Conservation (phyloP, 768 basidiomycete genomes). For the Tephrocybe sp. region DNA sequence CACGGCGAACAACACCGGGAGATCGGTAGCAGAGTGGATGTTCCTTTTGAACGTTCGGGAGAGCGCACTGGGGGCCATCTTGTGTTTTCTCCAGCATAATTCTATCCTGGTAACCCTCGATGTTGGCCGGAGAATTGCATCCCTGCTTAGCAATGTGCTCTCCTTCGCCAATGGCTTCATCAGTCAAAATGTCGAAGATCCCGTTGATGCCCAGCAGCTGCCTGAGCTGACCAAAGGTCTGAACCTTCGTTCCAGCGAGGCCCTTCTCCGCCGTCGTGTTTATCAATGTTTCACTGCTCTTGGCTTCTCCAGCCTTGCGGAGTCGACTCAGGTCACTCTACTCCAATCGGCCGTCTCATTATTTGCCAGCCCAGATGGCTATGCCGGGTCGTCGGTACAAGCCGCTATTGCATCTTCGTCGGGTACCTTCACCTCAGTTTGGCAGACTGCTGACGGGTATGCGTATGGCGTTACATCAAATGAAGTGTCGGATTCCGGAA, state of each 20-base stretch:
- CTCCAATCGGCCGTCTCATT: constrained; percentile 79
- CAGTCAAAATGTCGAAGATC: constrained; percentile 67
- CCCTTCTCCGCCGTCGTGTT: constrained; percentile 78
- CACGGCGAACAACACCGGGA: constrained; percentile 50
- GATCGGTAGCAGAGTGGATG: constrained; percentile 80
- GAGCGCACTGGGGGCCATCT: constrained; percentile 84
- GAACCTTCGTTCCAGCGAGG: constrained; percentile 75
- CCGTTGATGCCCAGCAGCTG: constrained; percentile 38
- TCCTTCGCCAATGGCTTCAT: constrained; percentile 86
- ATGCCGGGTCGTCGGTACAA: constrained; percentile 81
- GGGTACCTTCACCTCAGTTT: constrained; percentile 81
- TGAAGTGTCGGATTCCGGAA: constrained; percentile 49
- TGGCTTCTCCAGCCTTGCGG: constrained; percentile 76
- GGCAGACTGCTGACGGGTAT: constrained; percentile 87
- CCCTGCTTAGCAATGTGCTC: constrained; percentile 87
- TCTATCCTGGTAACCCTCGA: constrained; percentile 82
- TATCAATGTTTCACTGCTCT: constrained; percentile 88
- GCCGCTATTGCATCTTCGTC: constrained; percentile 88
- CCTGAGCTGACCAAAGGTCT: constrained; percentile 40
- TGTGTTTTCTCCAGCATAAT: constrained; percentile 87
- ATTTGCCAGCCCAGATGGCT: constrained; percentile 87
- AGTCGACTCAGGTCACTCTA: constrained; percentile 77
- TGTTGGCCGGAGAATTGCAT: constrained; percentile 84
- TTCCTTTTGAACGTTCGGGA: constrained; percentile 92
- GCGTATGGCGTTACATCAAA: constrained; percentile 86